Percentiles rank a stretch among this genome's conserved stretches.
Evolutionary conservation across 2,329 filamentous ascomycete genomes (phyloP).

Genomic region (Microdochium trichocladiopsis): DNA sequence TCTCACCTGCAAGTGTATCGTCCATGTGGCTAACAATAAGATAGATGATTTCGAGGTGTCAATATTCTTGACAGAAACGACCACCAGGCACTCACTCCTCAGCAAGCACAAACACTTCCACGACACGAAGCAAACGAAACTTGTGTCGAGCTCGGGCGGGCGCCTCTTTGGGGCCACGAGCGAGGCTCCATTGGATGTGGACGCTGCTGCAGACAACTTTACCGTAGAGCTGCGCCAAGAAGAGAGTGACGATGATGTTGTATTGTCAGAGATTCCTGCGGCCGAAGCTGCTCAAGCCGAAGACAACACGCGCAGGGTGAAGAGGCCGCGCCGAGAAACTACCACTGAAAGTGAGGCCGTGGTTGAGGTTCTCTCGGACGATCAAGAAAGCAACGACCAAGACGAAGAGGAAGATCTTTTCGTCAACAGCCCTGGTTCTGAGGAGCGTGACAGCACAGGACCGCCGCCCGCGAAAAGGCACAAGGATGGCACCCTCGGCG

Average conservation of each 20-base stretch:
- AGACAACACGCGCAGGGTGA: conserved; percentile 16
- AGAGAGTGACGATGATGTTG: conserved; percentile 50
- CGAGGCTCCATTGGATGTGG: conserved; percentile 46
- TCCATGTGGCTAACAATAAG: conserved; percentile 6
- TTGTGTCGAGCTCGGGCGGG: conserved; percentile 51
- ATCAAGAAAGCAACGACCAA: conserved; percentile 22
- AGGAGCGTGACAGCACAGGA: conserved; percentile 30
- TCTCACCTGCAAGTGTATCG: no score
- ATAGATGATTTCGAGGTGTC: conserved; percentile 92
- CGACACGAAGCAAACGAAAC: conserved; percentile 43
- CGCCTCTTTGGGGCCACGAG: conserved; percentile 52
- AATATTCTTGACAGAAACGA: conserved; percentile 84
- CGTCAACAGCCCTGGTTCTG: conserved; percentile 19
- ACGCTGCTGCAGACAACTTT: conserved; percentile 25
- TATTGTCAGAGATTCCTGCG: conserved; percentile 49
- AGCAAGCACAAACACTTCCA: conserved; percentile 77
- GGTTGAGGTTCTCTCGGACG: conserved; percentile 26
- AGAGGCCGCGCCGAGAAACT: conserved; percentile 22
- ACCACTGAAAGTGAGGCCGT: conserved; percentile 20
- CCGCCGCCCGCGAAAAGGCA: conserved; percentile 35
- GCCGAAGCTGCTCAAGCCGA: conserved; percentile 18
- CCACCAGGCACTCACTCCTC: conserved; percentile 77
- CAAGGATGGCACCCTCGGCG: conserved; percentile 21
- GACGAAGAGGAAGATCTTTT: conserved; percentile 20
- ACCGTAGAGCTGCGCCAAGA: conserved; percentile 37